Base-by-base conservation (phyloP, 164 flowering plant genomes). In the Paratinospora sagittata region DNA sequence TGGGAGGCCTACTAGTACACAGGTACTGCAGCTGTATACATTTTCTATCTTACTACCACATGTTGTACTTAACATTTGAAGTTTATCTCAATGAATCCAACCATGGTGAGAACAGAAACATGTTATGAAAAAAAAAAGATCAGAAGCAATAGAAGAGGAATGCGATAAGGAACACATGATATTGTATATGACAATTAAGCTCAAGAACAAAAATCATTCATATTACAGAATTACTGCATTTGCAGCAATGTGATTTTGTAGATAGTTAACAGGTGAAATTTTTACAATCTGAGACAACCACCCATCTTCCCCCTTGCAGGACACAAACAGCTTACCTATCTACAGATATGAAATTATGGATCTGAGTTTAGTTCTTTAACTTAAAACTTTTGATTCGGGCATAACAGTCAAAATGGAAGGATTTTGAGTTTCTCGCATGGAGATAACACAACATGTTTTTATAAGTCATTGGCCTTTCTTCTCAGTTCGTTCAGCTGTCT, bases 401-500 rank as follows among this genome's bases (percentile, higher is more conserved):
- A n/a, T 52, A 5, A 49, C 0, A n/a, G 58, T 52, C 23, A n/a
- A 6, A 19, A n/a, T n/a, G 4, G 58, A 52, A 52, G 58, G 58
- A 52, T 6, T 52, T 30, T 14, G 58, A 52, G 61, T 2, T 55
- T 55, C 61, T 55, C 10, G 8, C 21, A 17, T 55, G 24, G 24
- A 2, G 24, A 6, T 21, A 55, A n/a, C 8, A 19, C 61, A 10
- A 4, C 14, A 55, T 16, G 24, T 23, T 55, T 2, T 23, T 79
- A 91, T 63, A 78, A 89, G 0, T 92, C 95, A 74, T 77, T 82
- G 23, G 90, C 80, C 75, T 80, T 89, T 75, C 82, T 85, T 75
- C 96, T 86, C 57, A 95, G 71, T 74, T 92, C 94, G 57, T 95
- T 89, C 14, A 95, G 88, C 79, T 95, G 97, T 69, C 64, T 87